Evolutionary conservation across 352 stramenopile species (phyloP), one percentile per base, ranked within the genome.

Genomic region (Thraustochytrium striatum): DNA sequence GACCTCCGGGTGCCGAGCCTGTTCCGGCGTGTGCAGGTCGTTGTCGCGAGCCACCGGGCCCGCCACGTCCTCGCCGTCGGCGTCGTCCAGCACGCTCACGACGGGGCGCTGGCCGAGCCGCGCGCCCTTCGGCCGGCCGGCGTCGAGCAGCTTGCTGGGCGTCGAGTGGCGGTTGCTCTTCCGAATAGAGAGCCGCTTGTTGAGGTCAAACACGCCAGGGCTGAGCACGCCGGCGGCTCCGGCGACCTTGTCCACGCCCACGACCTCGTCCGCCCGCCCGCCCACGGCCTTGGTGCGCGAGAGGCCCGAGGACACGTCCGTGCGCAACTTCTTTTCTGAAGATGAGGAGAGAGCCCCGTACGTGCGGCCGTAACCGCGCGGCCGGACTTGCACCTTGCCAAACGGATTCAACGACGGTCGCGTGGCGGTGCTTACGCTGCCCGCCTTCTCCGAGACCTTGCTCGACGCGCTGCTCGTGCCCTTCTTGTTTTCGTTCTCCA

Each of bases 121-220:
- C 9, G 1, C 8, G 25, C 19, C 9, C 39, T 47, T 5, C 39
- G 5, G 39, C 39, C 5, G 5, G 39, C 39, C 5, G 39, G 39
- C 5, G 39, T 47, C 5, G 39, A 5, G 39, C 8, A 75, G 47
- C 16, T 25, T 16, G n/a, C 65, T 39, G 13, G 65, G 65, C 16
- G 65, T 75, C 41, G 1, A 55, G 11, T 61, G 41, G 43, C 65
- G 65, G 39, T 75, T 75, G 16, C 41, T 11, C 32, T 75, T 75
- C 25, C 44, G 58, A 3, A 75, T 75, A 21, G 65, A 62, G 25
- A 75, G 65, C 5, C 65, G 21, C 50, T 75, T 75, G 65, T 75
- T 75, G 32, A 75, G 39, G 36, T 75, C 65, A 70, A 61, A 62
- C 16, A 75, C 65, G 36, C 65, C 65, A 8, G 65, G 52, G 19